These are phyloP conservation scores for Rosa chinensis DNA, from an alignment of 306 rosid species.

Conservation along the genomic window DNA sequence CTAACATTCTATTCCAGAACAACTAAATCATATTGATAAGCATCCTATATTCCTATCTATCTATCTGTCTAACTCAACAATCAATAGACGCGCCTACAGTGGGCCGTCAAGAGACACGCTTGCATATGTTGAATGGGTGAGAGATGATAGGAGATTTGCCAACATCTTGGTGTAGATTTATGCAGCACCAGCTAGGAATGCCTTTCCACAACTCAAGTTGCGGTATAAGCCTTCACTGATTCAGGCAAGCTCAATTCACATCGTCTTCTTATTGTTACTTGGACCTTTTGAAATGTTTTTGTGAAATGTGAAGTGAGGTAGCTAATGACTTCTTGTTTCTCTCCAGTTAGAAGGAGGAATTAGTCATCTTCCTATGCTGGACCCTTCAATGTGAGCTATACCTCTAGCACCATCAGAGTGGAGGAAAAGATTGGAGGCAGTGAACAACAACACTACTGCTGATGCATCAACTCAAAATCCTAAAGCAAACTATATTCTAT, in stretches of 20 bases:
- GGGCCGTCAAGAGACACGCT: conserved; percentile 82
- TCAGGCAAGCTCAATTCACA: conserved; percentile 51
- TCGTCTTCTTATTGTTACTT: not conserved
- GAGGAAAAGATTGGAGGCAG: conserved; percentile 61
- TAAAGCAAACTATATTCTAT: conserved; percentile 38
- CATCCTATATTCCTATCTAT: too few relatives aligned
- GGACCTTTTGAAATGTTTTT: too few relatives aligned
- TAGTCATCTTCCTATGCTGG: conserved; percentile 79
- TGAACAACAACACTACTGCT: conserved; percentile 23
- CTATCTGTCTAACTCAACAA: too few relatives aligned
- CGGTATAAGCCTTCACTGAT: conserved; percentile 87
- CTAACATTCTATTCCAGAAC: too few relatives aligned
- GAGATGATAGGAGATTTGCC: conserved; percentile 71
- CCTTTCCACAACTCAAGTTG: conserved; percentile 82
- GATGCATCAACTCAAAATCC: conserved; percentile 35
- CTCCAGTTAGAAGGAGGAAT: conserved; percentile 71
- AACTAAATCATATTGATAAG: too few relatives aligned
- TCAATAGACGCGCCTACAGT: conserved; percentile 35
- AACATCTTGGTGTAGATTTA: conserved; percentile 68
- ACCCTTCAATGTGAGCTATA: conserved; percentile 76
- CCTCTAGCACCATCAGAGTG: conserved; percentile 77
- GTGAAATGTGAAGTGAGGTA: not conserved
- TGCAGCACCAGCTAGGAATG: conserved; percentile 69
- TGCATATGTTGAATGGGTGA: conserved; percentile 77
- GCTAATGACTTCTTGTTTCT: conserved; percentile 7